Evolutionary conservation across 768 basidiomycete genomes (phyloP), one percentile per base, ranked within the genome.

Genomic region (Boletus rufocinnamomeus): DNA sequence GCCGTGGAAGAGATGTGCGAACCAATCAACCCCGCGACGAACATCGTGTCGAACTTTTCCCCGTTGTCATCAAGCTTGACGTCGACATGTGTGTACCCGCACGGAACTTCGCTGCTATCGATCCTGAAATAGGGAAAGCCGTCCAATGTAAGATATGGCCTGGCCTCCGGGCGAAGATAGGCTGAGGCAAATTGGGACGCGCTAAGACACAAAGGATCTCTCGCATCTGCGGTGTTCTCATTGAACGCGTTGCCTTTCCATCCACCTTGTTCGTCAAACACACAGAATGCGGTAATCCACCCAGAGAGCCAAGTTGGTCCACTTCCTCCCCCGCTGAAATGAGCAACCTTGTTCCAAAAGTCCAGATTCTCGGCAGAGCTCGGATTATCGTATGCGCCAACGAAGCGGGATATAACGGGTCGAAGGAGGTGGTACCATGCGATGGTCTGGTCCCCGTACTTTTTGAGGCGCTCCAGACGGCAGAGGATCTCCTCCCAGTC

Each of bases 381-480:
- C 0, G 65, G 68, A 11, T 62, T 45, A 30, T 72, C 72, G 50
- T 74, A 72, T 1, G 72, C 63, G 4, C 19, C 28, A 6, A 69
- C 60, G 58, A 75, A 75, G 8, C 64, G 61, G 19, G 56, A 54
- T n/a, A 74, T 49, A 21, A 74, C 50, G n/a, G n/a, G n/a, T n/a
- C n/a, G n/a, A n/a, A n/a, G n/a, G n/a, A n/a, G n/a, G n/a, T n/a
- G n/a, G n/a, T 65, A 59, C 68, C 71, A 76, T 11, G 58, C 50
- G 2, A 52, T 46, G 9, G 52, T 54, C 13, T 61, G 62, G 19
- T 74, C 50, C 2, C 73, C 76, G 47, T 74, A 78, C 13, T 66
- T 60, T 34, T 66, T 65, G 25, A 79, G 63, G 54, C 72, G 75
- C n/a, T 77, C 78, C 28, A 79, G 46, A 7, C 78, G 68, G 1